Conservation (phyloP, 2,329 filamentous ascomycete genomes). For the Calonectria leucothoes region DNA sequence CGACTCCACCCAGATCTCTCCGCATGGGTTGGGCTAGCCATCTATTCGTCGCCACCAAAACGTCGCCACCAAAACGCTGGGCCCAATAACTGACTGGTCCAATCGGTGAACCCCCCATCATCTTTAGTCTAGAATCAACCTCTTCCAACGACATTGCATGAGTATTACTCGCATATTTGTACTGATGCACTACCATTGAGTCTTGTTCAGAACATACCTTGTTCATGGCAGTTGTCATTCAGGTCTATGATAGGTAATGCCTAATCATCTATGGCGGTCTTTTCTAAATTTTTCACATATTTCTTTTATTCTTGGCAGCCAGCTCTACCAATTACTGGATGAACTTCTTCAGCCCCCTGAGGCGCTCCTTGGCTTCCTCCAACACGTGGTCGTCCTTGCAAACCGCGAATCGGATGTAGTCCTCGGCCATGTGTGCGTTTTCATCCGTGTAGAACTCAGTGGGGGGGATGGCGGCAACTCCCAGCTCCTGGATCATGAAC, state of each 20-base stretch:
- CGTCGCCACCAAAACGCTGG: not conserved
- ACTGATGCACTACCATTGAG: not conserved
- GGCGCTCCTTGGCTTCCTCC: constrained; percentile 80
- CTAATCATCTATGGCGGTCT: not conserved
- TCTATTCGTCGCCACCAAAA: not conserved
- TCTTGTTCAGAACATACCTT: not conserved
- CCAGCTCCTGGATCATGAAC: constrained; percentile 97
- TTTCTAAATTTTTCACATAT: constrained; percentile 7
- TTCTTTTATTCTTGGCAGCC: not conserved
- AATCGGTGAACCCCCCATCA: not conserved
- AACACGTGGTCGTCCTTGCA: constrained; percentile 93
- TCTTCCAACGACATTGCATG: not conserved
- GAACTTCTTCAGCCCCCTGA: constrained; percentile 79
- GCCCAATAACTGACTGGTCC: not conserved
- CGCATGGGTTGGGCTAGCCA: not conserved
- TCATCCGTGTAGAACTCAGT: constrained; percentile 94
- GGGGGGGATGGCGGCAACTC: constrained; percentile 94
- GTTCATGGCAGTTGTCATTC: not conserved
- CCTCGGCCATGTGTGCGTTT: constrained; percentile 87
- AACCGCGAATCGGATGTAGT: constrained; percentile 94
- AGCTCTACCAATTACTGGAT: constrained; percentile 56
- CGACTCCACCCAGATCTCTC: not conserved
- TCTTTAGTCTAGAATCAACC: not conserved
- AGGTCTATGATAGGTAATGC: constrained; percentile 22
- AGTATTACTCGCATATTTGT: not conserved